A percentile compares a stretch with the other conserved stretches of the same genome.
Conservation (phyloP, 306 rosid genomes). For the Cicer yamashitae region DNA sequence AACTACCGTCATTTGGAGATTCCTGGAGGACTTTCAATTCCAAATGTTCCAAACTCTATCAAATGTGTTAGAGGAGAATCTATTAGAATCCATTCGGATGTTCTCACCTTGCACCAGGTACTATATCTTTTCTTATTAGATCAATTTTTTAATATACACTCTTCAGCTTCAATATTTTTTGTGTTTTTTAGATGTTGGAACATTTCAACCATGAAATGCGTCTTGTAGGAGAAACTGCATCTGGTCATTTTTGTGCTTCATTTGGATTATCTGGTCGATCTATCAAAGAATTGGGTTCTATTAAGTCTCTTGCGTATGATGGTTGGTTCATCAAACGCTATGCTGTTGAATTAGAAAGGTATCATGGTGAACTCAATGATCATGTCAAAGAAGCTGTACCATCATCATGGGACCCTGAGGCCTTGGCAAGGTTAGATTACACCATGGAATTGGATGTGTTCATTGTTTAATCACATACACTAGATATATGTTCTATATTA, state of each 20-base stretch:
- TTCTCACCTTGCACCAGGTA: conserved; percentile 75
- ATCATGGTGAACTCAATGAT: conserved; percentile 64
- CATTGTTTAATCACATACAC: not conserved
- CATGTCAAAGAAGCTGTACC: conserved; percentile 83
- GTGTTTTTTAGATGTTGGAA: conserved; percentile 75
- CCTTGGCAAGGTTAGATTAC: conserved; percentile 62
- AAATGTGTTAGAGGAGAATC: conserved; percentile 83
- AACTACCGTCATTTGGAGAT: conserved; percentile 50
- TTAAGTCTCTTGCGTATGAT: conserved; percentile 82
- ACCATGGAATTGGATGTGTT: not conserved
- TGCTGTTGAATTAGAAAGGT: conserved; percentile 72
- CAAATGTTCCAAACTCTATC: conserved; percentile 63
- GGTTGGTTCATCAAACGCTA: conserved; percentile 86
- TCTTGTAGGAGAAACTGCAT: conserved; percentile 67
- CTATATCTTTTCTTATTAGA: too few relatives aligned
- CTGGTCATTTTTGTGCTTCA: conserved; percentile 82
- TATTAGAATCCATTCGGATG: conserved; percentile 67
- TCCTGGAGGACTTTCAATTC: conserved; percentile 72
- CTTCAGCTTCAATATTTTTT: too few relatives aligned
- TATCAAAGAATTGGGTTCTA: conserved; percentile 71
- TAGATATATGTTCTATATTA: too few relatives aligned
- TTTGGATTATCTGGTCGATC: conserved; percentile 71
- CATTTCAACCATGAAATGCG: conserved; percentile 84
- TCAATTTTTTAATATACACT: too few relatives aligned
- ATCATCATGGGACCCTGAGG: conserved; percentile 76